phyloP scores from a whole-genome alignment of 2,329 filamentous ascomycete genomes.

The Fusarium oxysporum region DNA sequence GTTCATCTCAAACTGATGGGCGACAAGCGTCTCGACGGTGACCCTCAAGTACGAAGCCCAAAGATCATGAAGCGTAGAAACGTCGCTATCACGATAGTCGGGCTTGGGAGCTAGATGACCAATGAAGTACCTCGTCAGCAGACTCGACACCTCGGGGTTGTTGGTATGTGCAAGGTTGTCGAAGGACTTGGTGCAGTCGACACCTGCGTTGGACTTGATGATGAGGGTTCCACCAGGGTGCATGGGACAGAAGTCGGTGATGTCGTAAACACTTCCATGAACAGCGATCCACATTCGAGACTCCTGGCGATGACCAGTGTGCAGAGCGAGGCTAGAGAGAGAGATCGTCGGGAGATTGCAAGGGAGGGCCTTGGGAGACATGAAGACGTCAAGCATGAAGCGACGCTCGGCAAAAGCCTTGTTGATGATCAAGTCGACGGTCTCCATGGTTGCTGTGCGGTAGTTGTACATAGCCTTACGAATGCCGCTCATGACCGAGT shows the following conservation, averaged over 20 bases:
- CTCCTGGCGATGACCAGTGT: conserved; percentile 62
- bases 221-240: conserved; percentile 66
- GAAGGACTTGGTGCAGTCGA: conserved; percentile 64
- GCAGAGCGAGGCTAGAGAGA: conserved; percentile 60
- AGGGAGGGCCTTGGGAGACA: conserved; percentile 64
- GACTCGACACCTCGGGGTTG: conserved; percentile 64
- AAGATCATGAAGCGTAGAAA: conserved; percentile 60
- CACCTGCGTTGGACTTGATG: conserved; percentile 65
- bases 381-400: conserved; percentile 69
- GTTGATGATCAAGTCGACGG: conserved; percentile 62
- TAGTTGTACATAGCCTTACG: conserved; percentile 67
- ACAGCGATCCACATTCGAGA: conserved; percentile 64
- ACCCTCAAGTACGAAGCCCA: conserved; percentile 63
- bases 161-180: conserved; percentile 66
- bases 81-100: conserved; percentile 58
- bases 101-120: conserved; percentile 64
- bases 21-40: conserved; percentile 63
- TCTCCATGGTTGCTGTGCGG: conserved; percentile 63
- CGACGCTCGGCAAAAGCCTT: conserved; percentile 66
- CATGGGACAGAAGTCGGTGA: conserved; percentile 65
- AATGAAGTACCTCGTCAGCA: conserved; percentile 66
- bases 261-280: conserved; percentile 64
- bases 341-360: conserved; percentile 63
- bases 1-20: conserved; percentile 65
- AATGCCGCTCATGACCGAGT: conserved; percentile 67